Evolutionary conservation across 768 basidiomycete genomes (phyloP), one percentile per base, ranked within the genome.

Genomic region (Leccinum longicurvipes): DNA sequence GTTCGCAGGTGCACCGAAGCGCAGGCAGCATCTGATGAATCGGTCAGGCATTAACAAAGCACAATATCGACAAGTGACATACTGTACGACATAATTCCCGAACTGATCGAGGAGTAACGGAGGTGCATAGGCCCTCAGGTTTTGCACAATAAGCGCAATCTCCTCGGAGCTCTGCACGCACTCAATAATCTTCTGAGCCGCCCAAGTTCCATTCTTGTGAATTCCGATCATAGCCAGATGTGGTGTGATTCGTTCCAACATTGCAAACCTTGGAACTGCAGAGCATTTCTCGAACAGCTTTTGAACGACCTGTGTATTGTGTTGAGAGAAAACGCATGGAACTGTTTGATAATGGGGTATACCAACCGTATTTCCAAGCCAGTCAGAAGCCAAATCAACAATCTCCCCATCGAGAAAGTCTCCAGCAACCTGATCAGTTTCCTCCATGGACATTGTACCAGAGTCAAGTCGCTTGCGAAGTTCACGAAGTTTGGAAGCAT

Each of bases 151-250:
- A 39, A 96, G 72, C 6, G 79, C 79, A 53, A 94, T 82, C 70
- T 99, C 97, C 53, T 97, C 93, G 17, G 89, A 85, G 29, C 81
- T 86, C 54, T 86, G 83, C 44, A 94, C 91, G 59, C 93, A 96
- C 74, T 98, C 94, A 56, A 98, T 98, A 67, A 97, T 93, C 80
- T 98, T 98, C 74, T 99, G 97, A 3, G 95, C 95, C 3, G 96
- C 96, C 97, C 97, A 98, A 1, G 97, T 99, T 27, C 97, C 97
- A 62, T 99, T 98, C 79, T 98, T 98, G 79, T 99, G 97, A 54
- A 96, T 94, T 25, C 97, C 97, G 60, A 98, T 97, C 84, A 92
- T 91, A 23, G 96, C 96, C 39, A 99, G 77, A 69, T 96, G 90
- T 47, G 97, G 97, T 4, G 85, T 82, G 58, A 98, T 88, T 48